These are phyloP conservation scores for Phytophthora uliginosa DNA, from an alignment of 352 stramenopile species.

Conservation along the genomic window DNA sequence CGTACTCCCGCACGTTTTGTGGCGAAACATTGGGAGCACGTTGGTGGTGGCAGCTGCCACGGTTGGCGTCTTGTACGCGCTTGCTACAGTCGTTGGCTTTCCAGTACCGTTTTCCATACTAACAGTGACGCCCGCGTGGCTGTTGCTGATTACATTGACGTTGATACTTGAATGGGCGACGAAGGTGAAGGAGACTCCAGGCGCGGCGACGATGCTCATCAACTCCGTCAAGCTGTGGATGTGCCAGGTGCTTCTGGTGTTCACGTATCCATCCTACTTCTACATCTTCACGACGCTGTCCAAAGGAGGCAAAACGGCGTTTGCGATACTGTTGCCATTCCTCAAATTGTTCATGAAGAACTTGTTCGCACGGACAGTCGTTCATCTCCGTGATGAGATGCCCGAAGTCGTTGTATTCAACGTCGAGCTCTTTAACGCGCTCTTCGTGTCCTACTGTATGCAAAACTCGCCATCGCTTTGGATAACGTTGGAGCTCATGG, in stretches of 20 bases:
- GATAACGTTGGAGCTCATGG: slow-evolving; percentile 20
- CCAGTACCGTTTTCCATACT: neutral
- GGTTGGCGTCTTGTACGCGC: neutral
- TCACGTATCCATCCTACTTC: slow-evolving; percentile 36
- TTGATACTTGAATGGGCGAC: neutral
- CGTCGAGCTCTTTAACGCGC: slow-evolving; percentile 27
- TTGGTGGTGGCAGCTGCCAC: neutral
- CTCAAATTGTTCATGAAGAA: slow-evolving; percentile 9
- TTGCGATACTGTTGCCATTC: neutral
- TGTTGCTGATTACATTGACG: neutral
- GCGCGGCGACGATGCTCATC: neutral
- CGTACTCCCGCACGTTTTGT: neutral
- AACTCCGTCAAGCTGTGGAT: neutral
- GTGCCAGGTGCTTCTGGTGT: slow-evolving; percentile 11
- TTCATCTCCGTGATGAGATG: slow-evolving; percentile 18
- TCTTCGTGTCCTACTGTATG: slow-evolving; percentile 33
- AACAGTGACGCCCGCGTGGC: neutral
- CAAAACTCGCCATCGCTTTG: slow-evolving; percentile 25
- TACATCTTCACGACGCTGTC: slow-evolving; percentile 26
- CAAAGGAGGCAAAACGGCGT: neutral
- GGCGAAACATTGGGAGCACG: neutral
- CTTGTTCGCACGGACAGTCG: slow-evolving; percentile 9
- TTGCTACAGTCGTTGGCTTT: neutral
- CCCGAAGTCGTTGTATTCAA: slow-evolving; percentile 14
- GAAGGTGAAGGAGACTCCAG: neutral